phyloP scores from a whole-genome alignment of 306 rosid species.

The Urtica urens region DNA sequence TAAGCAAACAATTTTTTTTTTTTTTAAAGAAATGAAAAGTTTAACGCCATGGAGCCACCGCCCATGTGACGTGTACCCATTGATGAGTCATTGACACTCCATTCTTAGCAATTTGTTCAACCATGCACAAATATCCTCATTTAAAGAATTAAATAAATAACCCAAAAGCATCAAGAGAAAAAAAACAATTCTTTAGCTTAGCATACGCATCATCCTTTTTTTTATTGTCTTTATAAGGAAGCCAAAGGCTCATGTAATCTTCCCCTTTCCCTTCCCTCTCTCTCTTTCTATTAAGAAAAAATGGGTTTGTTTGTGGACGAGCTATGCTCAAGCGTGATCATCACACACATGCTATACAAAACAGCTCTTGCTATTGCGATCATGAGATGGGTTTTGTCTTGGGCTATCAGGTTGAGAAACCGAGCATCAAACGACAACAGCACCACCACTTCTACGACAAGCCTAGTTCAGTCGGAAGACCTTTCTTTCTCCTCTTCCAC shows the following conservation, averaged over 20 bases:
- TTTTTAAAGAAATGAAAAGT: neutral
- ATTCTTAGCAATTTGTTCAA: conserved; percentile 12
- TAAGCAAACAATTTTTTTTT: too few relatives aligned
- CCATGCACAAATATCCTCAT: neutral
- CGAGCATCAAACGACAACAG: neutral
- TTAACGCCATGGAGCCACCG: conserved; percentile 14
- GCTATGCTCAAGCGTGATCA: conserved; percentile 21
- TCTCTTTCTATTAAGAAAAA: neutral
- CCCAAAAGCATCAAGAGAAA: conserved; percentile 9
- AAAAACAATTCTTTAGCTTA: conserved; percentile 10
- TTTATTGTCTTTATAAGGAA: conserved; percentile 36
- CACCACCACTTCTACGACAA: too few relatives aligned
- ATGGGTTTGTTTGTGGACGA: conserved; percentile 42
- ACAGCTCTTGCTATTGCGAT: conserved; percentile 52
- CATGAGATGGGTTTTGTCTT: conserved; percentile 47
- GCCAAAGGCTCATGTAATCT: conserved; percentile 17
- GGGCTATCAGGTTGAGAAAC: conserved; percentile 22
- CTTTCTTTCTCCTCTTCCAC: conserved; percentile 18
- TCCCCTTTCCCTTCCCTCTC: conserved; percentile 34
- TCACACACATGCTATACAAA: conserved; percentile 46
- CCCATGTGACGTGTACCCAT: conserved; percentile 16
- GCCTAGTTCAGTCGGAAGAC: neutral
- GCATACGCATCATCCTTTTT: conserved; percentile 3
- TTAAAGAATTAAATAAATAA: conserved; percentile 9
- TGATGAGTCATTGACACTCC: conserved; percentile 24